A percentile compares a stretch with the other conserved stretches of the same genome.
phyloP scores from a whole-genome alignment of 257 asterid genomes.

The Cinchona pubescens region DNA sequence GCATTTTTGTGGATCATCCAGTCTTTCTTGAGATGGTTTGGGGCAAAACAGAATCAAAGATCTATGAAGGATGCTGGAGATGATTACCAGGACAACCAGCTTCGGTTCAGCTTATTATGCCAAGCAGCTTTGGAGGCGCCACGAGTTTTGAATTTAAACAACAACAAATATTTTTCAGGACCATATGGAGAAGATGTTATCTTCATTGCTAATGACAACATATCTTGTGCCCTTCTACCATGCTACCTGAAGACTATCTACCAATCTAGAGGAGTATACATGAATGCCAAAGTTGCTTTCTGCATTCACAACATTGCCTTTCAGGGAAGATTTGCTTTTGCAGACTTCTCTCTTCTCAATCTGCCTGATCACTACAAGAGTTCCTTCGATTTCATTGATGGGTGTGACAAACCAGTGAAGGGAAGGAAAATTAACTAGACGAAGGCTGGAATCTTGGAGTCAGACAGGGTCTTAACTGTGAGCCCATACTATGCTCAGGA shows the following conservation, averaged over 20 bases:
- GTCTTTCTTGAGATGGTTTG: conserved; percentile 84
- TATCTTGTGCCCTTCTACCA: conserved; percentile 81
- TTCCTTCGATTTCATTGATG: conserved; percentile 88
- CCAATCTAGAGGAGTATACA: conserved; percentile 80
- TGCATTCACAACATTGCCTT: conserved; percentile 99
- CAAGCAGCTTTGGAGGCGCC: conserved; percentile 96
- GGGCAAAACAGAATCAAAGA: conserved; percentile 81
- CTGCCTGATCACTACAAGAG: conserved; percentile 71
- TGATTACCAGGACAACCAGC: conserved; percentile 79
- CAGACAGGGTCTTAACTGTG: conserved; percentile 66
- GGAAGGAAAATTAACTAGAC: conserved; percentile 97
- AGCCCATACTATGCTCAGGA: conserved; percentile 89
- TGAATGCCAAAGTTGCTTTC: conserved; percentile 72
- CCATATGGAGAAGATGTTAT: conserved; percentile 91
- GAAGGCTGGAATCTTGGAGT: conserved; percentile 85
- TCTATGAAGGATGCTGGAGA: conserved; percentile 81
- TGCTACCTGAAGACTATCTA: conserved; percentile 82
- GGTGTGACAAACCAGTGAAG: conserved; percentile 81
- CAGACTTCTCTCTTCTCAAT: conserved; percentile 74
- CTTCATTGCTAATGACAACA: conserved; percentile 95
- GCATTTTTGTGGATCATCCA: conserved; percentile 92
- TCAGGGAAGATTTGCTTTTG: conserved; percentile 84
- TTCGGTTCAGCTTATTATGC: conserved; percentile 80
- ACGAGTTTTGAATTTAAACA: conserved; percentile 57
- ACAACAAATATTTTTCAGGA: conserved; percentile 70